Conservation (phyloP, 148 eudicot genomes). For the Arctostaphylos glauca region DNA sequence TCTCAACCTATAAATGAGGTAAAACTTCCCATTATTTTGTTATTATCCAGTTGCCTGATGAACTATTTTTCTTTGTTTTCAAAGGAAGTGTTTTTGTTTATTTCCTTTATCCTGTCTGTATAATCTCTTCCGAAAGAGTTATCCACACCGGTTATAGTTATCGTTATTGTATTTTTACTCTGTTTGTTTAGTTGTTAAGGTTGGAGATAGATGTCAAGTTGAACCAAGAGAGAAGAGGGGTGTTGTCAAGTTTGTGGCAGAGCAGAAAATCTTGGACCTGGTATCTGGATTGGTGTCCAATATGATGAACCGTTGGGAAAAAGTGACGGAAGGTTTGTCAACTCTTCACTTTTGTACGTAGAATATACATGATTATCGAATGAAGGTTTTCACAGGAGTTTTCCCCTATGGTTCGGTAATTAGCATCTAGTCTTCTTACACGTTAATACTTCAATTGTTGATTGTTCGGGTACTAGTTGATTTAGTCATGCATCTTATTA, state of each 20-base stretch:
- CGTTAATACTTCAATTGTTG: neutral
- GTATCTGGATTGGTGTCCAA: slow-evolving; percentile 90
- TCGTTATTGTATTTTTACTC: neutral
- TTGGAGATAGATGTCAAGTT: slow-evolving; percentile 97
- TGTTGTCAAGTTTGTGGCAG: slow-evolving; percentile 80
- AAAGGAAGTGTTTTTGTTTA: neutral
- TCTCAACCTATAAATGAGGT: neutral
- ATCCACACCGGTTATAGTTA: neutral
- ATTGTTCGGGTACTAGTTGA: neutral
- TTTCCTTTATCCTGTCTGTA: neutral
- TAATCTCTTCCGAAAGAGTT: neutral
- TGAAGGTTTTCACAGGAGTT: neutral
- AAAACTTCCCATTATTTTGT: neutral
- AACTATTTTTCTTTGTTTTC: neutral
- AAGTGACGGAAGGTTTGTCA: slow-evolving; percentile 85
- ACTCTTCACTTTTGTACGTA: slow-evolving; percentile 1
- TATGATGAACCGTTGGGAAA: slow-evolving; percentile 96
- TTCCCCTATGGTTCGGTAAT: neutral
- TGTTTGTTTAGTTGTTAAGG: slow-evolving; percentile 35
- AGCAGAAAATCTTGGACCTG: slow-evolving; percentile 81
- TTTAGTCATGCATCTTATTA: neutral
- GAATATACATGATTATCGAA: neutral
- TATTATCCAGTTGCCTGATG: neutral
- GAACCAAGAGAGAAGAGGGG: slow-evolving; percentile 96
- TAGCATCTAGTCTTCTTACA: neutral